Evolutionary conservation across 768 basidiomycete species (phyloP).

Genomic region (Ramaria rubella): DNA sequence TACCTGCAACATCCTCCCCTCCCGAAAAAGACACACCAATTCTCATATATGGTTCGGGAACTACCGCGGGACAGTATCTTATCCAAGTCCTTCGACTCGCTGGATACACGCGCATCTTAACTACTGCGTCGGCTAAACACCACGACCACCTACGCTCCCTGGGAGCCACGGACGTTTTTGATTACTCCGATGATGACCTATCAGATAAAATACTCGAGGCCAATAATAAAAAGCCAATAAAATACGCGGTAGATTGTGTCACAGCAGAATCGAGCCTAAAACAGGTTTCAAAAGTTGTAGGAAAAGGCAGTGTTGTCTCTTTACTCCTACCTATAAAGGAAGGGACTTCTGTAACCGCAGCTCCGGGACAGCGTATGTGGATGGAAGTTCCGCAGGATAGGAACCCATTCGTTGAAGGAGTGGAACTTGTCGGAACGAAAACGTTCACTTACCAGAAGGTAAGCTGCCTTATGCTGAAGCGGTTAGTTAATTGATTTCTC

Average conservation of each 20-base stretch:
- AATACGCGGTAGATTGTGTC: slow-evolving; percentile 35
- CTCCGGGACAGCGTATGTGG: slow-evolving; percentile 20
- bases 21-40: slow-evolving; percentile 30
- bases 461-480: slow-evolving; percentile 12
- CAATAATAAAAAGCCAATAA: slow-evolving; percentile 27
- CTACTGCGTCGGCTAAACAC: slow-evolving; percentile 35
- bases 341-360: slow-evolving; percentile 31
- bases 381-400: slow-evolving; percentile 29
- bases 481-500: not conserved
- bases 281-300: slow-evolving; percentile 32
- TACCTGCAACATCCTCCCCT: slow-evolving; percentile 27
- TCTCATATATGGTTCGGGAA: slow-evolving; percentile 40
- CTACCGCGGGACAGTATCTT: slow-evolving; percentile 35
- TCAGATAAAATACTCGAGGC: slow-evolving; percentile 30
- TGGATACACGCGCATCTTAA: slow-evolving; percentile 38
- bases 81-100: slow-evolving; percentile 36
- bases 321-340: slow-evolving; percentile 43
- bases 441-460: slow-evolving; percentile 39
- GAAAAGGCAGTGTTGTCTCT: slow-evolving; percentile 35
- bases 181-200: slow-evolving; percentile 35
- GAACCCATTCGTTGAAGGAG: slow-evolving; percentile 33
- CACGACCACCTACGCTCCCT: slow-evolving; percentile 33
- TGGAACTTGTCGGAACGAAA: slow-evolving; percentile 33
- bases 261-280: slow-evolving; percentile 32
- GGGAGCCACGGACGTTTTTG: slow-evolving; percentile 36